phyloP scores from a whole-genome alignment of 2,329 filamentous ascomycete genomes.

The Penicillium italicum region DNA sequence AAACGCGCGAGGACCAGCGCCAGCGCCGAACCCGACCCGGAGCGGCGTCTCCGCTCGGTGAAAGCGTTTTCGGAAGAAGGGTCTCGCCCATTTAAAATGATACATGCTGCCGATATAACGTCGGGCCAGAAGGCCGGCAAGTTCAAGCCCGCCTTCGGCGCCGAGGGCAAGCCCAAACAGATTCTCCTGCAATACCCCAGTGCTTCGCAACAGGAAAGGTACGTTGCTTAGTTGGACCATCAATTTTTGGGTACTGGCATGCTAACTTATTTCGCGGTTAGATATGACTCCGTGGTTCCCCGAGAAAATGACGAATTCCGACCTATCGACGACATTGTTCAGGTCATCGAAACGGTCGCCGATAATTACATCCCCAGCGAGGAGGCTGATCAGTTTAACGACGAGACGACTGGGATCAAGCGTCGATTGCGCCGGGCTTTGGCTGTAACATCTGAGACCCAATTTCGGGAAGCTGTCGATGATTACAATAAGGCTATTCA shows the following conservation, averaged over 20 bases:
- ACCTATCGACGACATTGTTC: constrained; percentile 64
- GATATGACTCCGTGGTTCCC: constrained; percentile 72
- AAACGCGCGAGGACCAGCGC: constrained; percentile 43
- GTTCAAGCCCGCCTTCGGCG: constrained; percentile 52
- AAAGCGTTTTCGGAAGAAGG: constrained; percentile 45
- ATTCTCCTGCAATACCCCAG: constrained; percentile 84
- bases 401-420: constrained; percentile 69
- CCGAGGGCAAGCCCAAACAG: constrained; percentile 41
- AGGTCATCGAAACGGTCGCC: constrained; percentile 65
- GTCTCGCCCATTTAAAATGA: constrained; percentile 40
- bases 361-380: constrained; percentile 73
- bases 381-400: constrained; percentile 63
- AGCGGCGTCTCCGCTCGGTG: constrained; percentile 44
- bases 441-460: constrained; percentile 62
- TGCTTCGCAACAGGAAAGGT: constrained; percentile 64
- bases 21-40: constrained; percentile 44
- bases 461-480: constrained; percentile 68
- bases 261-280: constrained; percentile 20
- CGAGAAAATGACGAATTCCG: constrained; percentile 73
- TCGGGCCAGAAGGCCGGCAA: constrained; percentile 44
- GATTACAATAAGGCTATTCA: constrained; percentile 74
- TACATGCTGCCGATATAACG: constrained; percentile 51
- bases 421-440: constrained; percentile 73
- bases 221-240: constrained; percentile 15
- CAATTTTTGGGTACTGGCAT: neutral